Evolutionary conservation across 2,329 filamentous ascomycete species (phyloP).

Genomic region (Sporothrix inflata): DNA sequence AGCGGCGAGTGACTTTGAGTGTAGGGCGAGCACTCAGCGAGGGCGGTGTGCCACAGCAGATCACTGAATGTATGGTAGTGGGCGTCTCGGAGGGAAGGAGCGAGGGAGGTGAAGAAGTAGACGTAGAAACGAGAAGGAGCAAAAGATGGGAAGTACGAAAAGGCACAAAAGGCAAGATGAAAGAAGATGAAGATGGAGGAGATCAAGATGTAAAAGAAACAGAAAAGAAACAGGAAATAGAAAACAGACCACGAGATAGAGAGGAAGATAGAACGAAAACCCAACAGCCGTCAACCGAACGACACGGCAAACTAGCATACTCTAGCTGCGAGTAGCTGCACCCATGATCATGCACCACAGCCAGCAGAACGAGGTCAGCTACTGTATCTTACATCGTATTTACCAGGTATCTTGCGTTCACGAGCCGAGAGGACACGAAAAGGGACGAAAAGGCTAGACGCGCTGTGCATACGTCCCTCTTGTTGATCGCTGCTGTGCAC

Average conservation of each 20-base stretch:
- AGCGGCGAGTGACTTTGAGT: neutral
- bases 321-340: neutral
- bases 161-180: neutral
- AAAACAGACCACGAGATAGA: neutral
- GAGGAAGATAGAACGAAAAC: neutral
- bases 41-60: constrained; percentile 14
- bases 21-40: neutral
- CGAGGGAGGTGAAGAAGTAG: neutral
- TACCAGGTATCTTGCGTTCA: neutral
- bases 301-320: neutral
- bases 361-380: too few species aligned
- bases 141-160: neutral
- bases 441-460: neutral
- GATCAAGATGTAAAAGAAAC: neutral
- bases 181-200: neutral
- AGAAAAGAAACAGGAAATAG: too few species aligned
- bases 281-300: constrained; percentile 16
- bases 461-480: neutral
- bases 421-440: neutral
- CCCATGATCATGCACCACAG: neutral
- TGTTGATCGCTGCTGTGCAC: neutral
- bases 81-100: neutral
- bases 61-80: neutral
- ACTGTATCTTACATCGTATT: neutral
- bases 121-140: neutral